Conservation (phyloP, 306 rosid species). For the Hippophae rhamnoides region DNA sequence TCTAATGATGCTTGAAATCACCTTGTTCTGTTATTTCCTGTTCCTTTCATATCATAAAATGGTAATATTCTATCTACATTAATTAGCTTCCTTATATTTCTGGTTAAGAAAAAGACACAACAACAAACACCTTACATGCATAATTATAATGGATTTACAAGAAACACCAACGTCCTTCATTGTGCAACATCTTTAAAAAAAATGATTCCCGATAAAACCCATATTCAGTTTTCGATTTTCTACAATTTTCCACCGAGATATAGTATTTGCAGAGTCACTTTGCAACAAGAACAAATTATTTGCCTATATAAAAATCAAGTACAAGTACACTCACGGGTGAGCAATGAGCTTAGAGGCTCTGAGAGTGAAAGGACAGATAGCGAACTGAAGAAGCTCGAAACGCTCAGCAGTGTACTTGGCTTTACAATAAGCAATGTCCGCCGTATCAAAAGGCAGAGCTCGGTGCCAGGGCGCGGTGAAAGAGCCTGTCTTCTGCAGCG, state of each 20-base stretch:
- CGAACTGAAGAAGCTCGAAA: conserved; percentile 71
- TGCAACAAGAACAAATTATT: too few species aligned
- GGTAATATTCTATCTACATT: not conserved
- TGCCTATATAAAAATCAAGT: not conserved
- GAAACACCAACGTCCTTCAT: not conserved
- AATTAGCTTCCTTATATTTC: not conserved
- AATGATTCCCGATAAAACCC: not conserved
- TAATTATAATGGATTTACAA: not conserved
- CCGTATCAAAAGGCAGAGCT: conserved; percentile 51
- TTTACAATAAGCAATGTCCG: conserved; percentile 54
- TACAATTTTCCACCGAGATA: not conserved
- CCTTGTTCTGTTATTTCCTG: too few species aligned
- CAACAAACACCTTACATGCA: not conserved
- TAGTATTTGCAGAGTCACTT: too few species aligned
- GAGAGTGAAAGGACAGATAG: conserved; percentile 77
- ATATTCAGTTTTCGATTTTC: not conserved
- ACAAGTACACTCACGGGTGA: conserved; percentile 51
- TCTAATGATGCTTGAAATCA: too few species aligned
- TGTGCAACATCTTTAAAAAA: not conserved
- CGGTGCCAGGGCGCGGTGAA: conserved; percentile 57
- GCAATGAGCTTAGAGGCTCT: conserved; percentile 36
- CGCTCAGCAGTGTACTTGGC: conserved; percentile 60
- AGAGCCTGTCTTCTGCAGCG: conserved; percentile 64
- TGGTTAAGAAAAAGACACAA: too few species aligned
- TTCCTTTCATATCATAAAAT: too few species aligned